These are phyloP conservation scores for Naganishia randhawae DNA, from an alignment of 768 basidiomycete species.

Conservation along the genomic window DNA sequence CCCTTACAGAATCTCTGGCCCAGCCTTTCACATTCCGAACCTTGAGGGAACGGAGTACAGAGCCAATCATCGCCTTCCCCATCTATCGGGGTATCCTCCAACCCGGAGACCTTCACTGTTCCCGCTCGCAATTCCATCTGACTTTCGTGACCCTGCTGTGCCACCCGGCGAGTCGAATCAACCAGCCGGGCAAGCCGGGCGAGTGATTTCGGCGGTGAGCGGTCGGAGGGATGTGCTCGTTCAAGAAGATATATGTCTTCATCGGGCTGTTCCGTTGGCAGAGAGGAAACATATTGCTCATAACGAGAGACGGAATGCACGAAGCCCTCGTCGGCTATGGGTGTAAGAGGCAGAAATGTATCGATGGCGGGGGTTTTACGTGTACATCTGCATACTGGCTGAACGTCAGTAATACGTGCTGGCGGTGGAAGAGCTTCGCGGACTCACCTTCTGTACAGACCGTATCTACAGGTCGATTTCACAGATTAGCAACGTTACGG, in stretches of 20 bases:
- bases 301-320: not conserved
- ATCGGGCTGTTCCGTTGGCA: not conserved
- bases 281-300: not conserved
- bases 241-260: slow-evolving; percentile 15
- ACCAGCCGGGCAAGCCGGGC: not conserved
- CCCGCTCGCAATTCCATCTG: not conserved
- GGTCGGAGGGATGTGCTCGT: slow-evolving; percentile 5
- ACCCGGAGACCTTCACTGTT: not conserved
- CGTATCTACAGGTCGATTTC: slow-evolving; percentile 31
- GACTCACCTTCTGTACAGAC: slow-evolving; percentile 42
- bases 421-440: not conserved
- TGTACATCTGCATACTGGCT: slow-evolving; percentile 38
- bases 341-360: slow-evolving; percentile 12
- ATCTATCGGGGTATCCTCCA: slow-evolving; percentile 25
- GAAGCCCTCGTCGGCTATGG: not conserved
- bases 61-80: slow-evolving; percentile 38
- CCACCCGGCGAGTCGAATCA: not conserved
- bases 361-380: slow-evolving; percentile 36
- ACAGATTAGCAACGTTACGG: not conserved
- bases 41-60: slow-evolving; percentile 46
- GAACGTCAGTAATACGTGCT: slow-evolving; percentile 7
- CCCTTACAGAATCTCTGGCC: slow-evolving; percentile 47
- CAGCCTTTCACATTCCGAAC: slow-evolving; percentile 46
- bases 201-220: not conserved
- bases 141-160: not conserved